phyloP scores from a whole-genome alignment of 352 stramenopile species.

The Globisporangium mamillatum region DNA sequence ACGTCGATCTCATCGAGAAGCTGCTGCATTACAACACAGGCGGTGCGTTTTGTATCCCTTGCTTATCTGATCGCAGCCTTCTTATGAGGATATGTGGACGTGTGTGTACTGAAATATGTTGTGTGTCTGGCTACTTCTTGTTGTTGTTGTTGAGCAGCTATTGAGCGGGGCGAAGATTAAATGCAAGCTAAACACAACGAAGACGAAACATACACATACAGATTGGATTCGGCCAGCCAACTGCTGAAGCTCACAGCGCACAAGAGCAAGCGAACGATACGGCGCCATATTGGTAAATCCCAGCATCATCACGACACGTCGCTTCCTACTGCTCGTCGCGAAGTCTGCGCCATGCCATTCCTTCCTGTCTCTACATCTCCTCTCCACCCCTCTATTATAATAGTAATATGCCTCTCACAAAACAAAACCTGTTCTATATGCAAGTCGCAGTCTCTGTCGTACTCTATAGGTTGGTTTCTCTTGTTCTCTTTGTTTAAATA shows the following conservation, averaged over 20 bases:
- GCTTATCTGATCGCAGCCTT: background rate
- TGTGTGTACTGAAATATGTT: background rate
- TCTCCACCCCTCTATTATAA: slow-evolving; percentile 31
- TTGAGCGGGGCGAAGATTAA: slow-evolving; percentile 79
- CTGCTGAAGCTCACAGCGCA: slow-evolving; percentile 22
- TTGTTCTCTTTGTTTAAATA: slow-evolving; percentile 32
- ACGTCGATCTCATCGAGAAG: slow-evolving; percentile 99
- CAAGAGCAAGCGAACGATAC: slow-evolving; percentile 3
- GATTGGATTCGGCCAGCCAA: background rate
- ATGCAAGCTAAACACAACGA: slow-evolving; percentile 2
- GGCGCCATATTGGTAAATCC: background rate
- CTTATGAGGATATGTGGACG: background rate
- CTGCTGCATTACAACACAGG: slow-evolving; percentile 99
- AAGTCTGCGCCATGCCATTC: background rate
- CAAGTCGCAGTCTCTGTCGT: background rate
- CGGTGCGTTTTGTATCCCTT: slow-evolving; percentile 33
- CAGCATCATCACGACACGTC: background rate
- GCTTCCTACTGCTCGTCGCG: background rate
- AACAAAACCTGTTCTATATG: background rate
- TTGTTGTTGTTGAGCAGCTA: slow-evolving; percentile 37
- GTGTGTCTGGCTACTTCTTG: background rate
- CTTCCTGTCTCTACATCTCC: slow-evolving; percentile 16
- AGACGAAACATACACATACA: background rate
- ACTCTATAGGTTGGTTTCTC: background rate
- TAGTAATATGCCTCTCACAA: slow-evolving; percentile 21